Evolutionary conservation across 2,329 filamentous ascomycete genomes (phyloP), one percentile per base, ranked within the genome.

Genomic region (Shiraia bambusicola): DNA sequence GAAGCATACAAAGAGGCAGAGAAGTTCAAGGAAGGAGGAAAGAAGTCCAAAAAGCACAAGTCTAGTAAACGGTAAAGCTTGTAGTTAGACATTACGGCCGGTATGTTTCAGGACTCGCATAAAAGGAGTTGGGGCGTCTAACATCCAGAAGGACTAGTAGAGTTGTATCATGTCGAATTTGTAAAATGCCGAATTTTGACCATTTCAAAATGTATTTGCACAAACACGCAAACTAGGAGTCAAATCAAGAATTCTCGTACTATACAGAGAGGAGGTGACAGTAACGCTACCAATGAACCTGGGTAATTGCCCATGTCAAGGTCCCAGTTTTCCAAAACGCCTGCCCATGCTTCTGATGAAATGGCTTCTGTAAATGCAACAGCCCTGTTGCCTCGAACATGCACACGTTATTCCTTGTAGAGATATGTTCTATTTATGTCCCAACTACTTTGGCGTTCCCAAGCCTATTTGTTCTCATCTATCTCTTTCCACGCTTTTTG

Each of bases 401-500:
- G 8, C 19, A 22, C 19, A 22, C 19, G 8, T 22, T 8, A 22
- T 22, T 22, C 8, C n/a, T n/a, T 22, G 4, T 22, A 22, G 19
- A 22, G 4, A 22, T 8, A 22, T n/a, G 25, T 24, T 28, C 16
- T 6, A 14, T 3, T 15, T 22, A 10, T 22, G 26, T 27, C 2
- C 31, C 10, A 10, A 11, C 12, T 13, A 6, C 38, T 40, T 31
- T 15, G n/a, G 13, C 25, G 15, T 22, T 38, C 32, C 30, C 13
- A 28, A 4, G 28, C 44, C 49, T 37, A 64, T 48, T 80, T 84
- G 61, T 87, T 85, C 60, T 79, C 79, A 65, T 88, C 85, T 63
- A 89, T 84, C 48, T 92, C 87, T 35, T 80, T 80, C 88, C 86
- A 97, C 55, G 80, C 81, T 66, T 82, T 80, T 73, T 88, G 82